Conservation (phyloP, 2,329 filamentous ascomycete genomes). For the Aspergillus ustus region DNA sequence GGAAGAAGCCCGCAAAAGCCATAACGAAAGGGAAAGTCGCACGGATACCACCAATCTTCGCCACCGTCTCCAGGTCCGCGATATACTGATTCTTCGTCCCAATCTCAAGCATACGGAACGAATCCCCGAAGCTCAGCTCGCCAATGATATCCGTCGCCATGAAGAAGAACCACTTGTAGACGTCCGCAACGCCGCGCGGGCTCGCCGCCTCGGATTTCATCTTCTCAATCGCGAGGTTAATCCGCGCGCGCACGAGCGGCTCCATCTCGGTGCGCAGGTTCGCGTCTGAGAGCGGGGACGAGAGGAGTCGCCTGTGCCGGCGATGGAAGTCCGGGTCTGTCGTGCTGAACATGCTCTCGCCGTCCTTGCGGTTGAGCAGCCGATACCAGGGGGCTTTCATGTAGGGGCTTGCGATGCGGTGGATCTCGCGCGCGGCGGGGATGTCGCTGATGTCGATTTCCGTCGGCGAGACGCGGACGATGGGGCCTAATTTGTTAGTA, state of each 20-base stretch:
- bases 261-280: slow-evolving; percentile 44
- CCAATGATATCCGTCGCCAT: slow-evolving; percentile 61
- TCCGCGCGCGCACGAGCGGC: slow-evolving; percentile 40
- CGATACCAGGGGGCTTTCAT: slow-evolving; percentile 42
- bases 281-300: slow-evolving; percentile 49
- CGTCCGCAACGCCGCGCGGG: slow-evolving; percentile 44
- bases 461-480: slow-evolving; percentile 35
- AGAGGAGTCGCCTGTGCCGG: slow-evolving; percentile 37
- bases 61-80: slow-evolving; percentile 39
- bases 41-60: slow-evolving; percentile 24
- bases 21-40: slow-evolving; percentile 32
- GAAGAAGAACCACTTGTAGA: slow-evolving; percentile 60
- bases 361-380: slow-evolving; percentile 19
- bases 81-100: slow-evolving; percentile 54
- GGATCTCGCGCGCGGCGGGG: slow-evolving; percentile 37
- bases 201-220: slow-evolving; percentile 53
- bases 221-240: slow-evolving; percentile 46
- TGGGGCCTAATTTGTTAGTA: slow-evolving; percentile 28
- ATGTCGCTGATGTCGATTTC: slow-evolving; percentile 47
- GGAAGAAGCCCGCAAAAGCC: slow-evolving; percentile 25
- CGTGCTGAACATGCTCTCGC: slow-evolving; percentile 48
- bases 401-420: slow-evolving; percentile 39
- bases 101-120: slow-evolving; percentile 57
- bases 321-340: slow-evolving; percentile 42
- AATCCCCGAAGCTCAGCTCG: slow-evolving; percentile 60